Conservation (phyloP, 768 basidiomycete genomes). For the Leccinum aurantiacum region DNA sequence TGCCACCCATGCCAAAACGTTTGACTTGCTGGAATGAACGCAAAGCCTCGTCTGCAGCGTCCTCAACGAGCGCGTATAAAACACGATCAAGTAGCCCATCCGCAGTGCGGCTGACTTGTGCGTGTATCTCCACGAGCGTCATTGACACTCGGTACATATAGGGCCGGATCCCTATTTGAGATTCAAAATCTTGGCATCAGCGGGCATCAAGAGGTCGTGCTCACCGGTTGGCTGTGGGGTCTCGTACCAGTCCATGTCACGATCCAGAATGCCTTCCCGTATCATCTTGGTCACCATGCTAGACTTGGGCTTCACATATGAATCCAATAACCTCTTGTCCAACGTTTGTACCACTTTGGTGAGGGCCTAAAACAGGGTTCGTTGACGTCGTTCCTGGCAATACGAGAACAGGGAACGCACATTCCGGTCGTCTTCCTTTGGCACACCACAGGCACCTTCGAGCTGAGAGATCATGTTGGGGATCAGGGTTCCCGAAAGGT, state of each 20-base stretch:
- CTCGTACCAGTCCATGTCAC: conserved; percentile 90
- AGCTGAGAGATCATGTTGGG: conserved; percentile 81
- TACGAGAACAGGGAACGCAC: conserved; percentile 37
- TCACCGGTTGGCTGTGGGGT: conserved; percentile 88
- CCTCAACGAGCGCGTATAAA: conserved; percentile 76
- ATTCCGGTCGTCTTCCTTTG: conserved; percentile 70
- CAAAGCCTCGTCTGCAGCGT: conserved; percentile 80
- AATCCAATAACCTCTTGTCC: conserved; percentile 86
- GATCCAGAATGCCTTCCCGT: conserved; percentile 75
- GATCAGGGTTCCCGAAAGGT: conserved; percentile 67
- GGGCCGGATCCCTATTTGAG: conserved; percentile 76
- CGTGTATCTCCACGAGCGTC: conserved; percentile 87
- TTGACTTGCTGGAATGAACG: conserved; percentile 85
- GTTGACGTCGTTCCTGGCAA: background rate
- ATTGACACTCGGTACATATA: conserved; percentile 92
- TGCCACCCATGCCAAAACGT: conserved; percentile 96
- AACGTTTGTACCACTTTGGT: conserved; percentile 77
- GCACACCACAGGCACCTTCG: conserved; percentile 70
- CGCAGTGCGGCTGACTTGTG: conserved; percentile 81
- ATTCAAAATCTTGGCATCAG: background rate
- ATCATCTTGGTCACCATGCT: conserved; percentile 64
- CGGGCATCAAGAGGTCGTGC: conserved; percentile 15
- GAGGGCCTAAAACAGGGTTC: conserved; percentile 49
- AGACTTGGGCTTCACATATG: conserved; percentile 83
- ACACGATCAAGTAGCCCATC: conserved; percentile 81